Evolutionary conservation across 345 rosid species (phyloP), one percentile per base, ranked within the genome.

Genomic region (Gossypium turneri): DNA sequence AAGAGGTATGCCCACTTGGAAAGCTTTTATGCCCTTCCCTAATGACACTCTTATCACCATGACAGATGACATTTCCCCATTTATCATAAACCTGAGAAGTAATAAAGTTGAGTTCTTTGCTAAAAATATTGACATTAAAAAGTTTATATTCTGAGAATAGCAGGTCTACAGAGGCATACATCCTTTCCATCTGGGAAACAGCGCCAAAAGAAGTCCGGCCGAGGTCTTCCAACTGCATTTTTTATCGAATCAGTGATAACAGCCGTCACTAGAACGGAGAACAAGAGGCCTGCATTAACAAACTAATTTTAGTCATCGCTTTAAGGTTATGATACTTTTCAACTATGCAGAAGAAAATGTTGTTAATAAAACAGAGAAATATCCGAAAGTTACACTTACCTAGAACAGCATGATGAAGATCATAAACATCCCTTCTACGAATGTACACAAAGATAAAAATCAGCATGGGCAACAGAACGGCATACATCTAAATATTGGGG

Each of bases 151-250:
- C 59, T 51, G 20, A 9, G 12, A 55, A 29, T 25, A 68, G 67
- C 73, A 73, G 70, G 67, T 57, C 19, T 43, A 60, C 51, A 63
- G 70, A 74, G 66, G 61, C 89, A 67, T 88, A 92, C 97, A 72
- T 85, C 96, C 75, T 86, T 84, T 59, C 98, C 98, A 85, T 94
- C 97, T 0, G 96, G 98, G 79, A 94, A 94, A 79, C 97, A 94
- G 38, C 95, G 97, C 97, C 97, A 90, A 84, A 90, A 94, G 84
- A 94, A 94, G 82, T 94, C 93, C 45, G 98, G 98, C n/a, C 95
- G 87, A 67, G 97, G 97, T 69, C 89, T 72, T 72, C 98, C 98
- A 72, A 84, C 94, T 56, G 97, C 92, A 79, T 84, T 79, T 85
- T 94, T 91, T 45, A 91, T 91, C 10, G 97, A 67, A 79, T 94